These are phyloP conservation scores for Ensete glaucum DNA, from an alignment of 176 grass and related monocot genomes.

Conservation along the genomic window DNA sequence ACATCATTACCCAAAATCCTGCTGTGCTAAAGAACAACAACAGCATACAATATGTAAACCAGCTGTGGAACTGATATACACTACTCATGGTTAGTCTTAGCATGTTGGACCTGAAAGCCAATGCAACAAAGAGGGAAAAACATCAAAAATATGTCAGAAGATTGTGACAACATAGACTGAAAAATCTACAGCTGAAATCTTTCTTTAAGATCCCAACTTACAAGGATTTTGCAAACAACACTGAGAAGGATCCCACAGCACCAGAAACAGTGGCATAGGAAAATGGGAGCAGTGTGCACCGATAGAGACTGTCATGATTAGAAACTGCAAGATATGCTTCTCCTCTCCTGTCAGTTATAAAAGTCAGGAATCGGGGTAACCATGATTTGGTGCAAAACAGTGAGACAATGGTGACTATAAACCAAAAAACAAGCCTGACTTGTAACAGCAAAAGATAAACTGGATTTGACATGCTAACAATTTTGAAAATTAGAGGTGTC, in stretches of 20 bases:
- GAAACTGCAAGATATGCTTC: constrained; percentile 48
- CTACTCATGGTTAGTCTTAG: constrained; percentile 82
- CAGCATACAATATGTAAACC: constrained; percentile 91
- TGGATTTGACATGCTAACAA: background rate
- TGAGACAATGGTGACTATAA: background rate
- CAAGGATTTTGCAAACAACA: constrained; percentile 97
- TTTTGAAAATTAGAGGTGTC: background rate
- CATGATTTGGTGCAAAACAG: background rate
- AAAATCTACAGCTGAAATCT: constrained; percentile 16
- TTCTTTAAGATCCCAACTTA: constrained; percentile 33
- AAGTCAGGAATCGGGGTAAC: constrained; percentile 8
- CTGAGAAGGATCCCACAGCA: constrained; percentile 89
- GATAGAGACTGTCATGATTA: constrained; percentile 53
- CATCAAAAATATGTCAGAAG: constrained; percentile 18
- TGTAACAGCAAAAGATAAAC: background rate
- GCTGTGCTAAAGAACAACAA: constrained; percentile 79
- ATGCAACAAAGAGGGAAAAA: constrained; percentile 1
- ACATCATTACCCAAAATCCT: constrained; percentile 87
- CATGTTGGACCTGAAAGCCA: constrained; percentile 74
- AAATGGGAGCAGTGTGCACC: constrained; percentile 83
- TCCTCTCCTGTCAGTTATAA: constrained; percentile 54
- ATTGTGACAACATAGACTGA: background rate
- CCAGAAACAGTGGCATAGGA: constrained; percentile 94
- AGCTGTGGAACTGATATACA: constrained; percentile 83
- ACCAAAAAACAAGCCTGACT: background rate